Percentiles rank a stretch among this genome's conserved stretches.
Conservation (phyloP, 164 flowering plant genomes). For the grape (Vitis vinifera) region DNA sequence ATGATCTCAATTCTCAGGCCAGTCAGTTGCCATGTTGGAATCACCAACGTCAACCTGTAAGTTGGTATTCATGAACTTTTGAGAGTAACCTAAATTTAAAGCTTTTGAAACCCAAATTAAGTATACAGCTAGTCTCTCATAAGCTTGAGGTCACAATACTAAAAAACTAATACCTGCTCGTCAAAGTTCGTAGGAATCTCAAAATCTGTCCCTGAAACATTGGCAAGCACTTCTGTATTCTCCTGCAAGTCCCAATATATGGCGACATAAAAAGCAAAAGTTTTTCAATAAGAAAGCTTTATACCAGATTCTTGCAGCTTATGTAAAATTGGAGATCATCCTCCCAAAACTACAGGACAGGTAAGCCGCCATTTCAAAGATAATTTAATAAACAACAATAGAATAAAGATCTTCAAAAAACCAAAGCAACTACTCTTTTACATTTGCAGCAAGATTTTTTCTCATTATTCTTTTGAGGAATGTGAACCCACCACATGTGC, state of each 20-base stretch:
- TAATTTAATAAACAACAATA: too few species aligned
- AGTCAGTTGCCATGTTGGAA: conserved; percentile 12
- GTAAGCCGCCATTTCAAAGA: too few species aligned
- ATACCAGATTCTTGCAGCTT: too few species aligned
- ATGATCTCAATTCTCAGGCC: conserved; percentile 14
- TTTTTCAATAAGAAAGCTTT: too few species aligned
- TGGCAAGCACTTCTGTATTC: conserved; percentile 28
- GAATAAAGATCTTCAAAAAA: too few species aligned
- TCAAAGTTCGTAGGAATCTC: conserved; percentile 30
- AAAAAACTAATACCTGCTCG: conserved; percentile 24
- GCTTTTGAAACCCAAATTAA: background rate
- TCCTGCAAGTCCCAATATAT: conserved; percentile 22
- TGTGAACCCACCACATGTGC: too few species aligned
- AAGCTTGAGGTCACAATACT: background rate
- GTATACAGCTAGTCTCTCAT: conserved; percentile 3
- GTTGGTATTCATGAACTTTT: conserved; percentile 1
- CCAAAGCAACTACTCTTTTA: too few species aligned
- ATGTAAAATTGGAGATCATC: too few species aligned
- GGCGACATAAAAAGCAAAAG: background rate
- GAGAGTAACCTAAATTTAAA: background rate
- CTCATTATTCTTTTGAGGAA: too few species aligned
- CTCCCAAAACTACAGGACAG: too few species aligned
- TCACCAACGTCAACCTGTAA: conserved; percentile 23
- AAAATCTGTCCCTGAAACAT: conserved; percentile 33
- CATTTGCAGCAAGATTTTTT: too few species aligned